Conservation (phyloP, 192 early-diverging fungal genomes). For the Lobosporangium transversale region DNA sequence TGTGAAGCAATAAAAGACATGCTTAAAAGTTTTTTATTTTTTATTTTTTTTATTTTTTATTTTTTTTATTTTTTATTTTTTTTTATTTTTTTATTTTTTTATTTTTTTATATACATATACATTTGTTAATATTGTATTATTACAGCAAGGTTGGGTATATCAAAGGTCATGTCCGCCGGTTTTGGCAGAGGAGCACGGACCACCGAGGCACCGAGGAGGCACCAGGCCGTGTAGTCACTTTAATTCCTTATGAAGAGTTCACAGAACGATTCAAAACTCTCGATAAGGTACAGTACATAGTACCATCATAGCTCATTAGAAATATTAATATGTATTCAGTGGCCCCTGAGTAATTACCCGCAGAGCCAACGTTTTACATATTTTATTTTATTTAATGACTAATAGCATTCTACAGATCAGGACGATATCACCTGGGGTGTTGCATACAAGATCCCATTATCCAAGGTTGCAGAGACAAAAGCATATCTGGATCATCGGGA, state of each 20-base stretch:
- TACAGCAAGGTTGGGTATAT: constrained; percentile 67
- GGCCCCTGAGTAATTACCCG: too few species aligned
- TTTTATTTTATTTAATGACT: too few species aligned
- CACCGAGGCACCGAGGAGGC: constrained; percentile 83
- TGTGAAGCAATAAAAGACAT: too few species aligned
- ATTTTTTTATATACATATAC: too few species aligned
- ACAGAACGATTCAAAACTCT: constrained; percentile 56
- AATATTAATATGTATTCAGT: too few species aligned
- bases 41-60: too few species aligned
- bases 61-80: too few species aligned
- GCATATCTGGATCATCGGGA: constrained; percentile 88
- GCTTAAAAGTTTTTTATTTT: too few species aligned
- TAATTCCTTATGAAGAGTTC: constrained; percentile 78
- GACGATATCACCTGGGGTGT: constrained; percentile 80
- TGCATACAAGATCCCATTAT: constrained; percentile 78
- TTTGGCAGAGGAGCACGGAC: constrained; percentile 87
- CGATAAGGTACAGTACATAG: constrained; percentile 61
- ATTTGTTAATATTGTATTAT: background rate
- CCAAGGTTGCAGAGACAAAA: constrained; percentile 71
- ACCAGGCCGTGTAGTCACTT: constrained; percentile 89
- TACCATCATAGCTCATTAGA: too few species aligned
- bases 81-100: background rate
- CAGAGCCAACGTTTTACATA: too few species aligned
- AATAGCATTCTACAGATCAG: constrained; percentile 51
- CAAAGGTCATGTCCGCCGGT: constrained; percentile 73